These are phyloP conservation scores for Chytridiales sp. DNA, from an alignment of 371 early-diverging fungal species.

Conservation along the genomic window DNA sequence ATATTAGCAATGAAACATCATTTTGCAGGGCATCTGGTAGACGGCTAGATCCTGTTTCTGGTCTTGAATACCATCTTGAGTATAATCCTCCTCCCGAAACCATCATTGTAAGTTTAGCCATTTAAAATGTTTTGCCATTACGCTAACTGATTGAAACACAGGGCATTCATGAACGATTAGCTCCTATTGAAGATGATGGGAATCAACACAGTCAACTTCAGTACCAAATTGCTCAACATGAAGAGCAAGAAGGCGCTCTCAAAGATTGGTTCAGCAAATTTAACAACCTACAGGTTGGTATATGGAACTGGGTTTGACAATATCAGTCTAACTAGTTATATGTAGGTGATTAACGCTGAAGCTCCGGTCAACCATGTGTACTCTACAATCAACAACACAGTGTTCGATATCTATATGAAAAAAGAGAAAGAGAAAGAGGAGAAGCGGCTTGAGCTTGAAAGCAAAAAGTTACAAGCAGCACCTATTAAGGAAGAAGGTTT, in stretches of 20 bases:
- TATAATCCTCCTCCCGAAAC: conserved; percentile 49
- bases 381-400: conserved; percentile 17
- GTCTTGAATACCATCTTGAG: conserved; percentile 50
- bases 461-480: conserved; percentile 1
- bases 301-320: neutral
- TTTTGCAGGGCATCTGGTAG: conserved; percentile 46
- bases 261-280: conserved; percentile 52
- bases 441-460: conserved; percentile 15
- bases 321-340: neutral
- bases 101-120: too few species aligned
- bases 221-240: conserved; percentile 48
- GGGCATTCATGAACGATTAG: conserved; percentile 47
- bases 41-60: conserved; percentile 49
- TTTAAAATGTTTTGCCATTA: too few species aligned
- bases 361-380: conserved; percentile 5
- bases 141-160: conserved; percentile 36
- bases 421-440: conserved; percentile 40
- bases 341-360: conserved; percentile 35
- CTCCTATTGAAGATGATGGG: conserved; percentile 36
- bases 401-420: conserved; percentile 24
- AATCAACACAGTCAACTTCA: conserved; percentile 45
- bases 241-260: conserved; percentile 49
- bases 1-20: conserved; percentile 51
- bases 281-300: conserved; percentile 42
- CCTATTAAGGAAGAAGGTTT: conserved; percentile 11